Evolutionary conservation across 179 eudicot genomes (phyloP), one percentile per base, ranked within the genome.

Genomic region (Pouteria campechiana): DNA sequence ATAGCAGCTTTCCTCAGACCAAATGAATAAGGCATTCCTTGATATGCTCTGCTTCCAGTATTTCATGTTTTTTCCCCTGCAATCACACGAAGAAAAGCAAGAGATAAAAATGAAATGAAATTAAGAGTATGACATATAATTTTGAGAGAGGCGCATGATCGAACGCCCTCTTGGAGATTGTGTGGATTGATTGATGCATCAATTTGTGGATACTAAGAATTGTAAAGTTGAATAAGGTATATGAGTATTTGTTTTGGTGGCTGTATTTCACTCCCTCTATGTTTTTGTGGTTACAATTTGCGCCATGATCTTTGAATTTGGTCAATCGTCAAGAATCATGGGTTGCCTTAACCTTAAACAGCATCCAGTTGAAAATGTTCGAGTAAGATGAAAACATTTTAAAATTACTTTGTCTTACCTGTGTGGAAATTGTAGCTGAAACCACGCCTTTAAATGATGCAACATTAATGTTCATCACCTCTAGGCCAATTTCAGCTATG

Each of bases 381-480:
- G 3, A 4, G 27, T 11, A 25, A 3, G 21, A 32, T 27, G 17
- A n/a, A n/a, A n/a, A n/a, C n/a, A n/a, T 43, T 15, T 2, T 2
- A 13, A 29, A 21, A 14, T 9, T 10, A 16, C 11, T 12, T 54
- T 72, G 81, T 95, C 95, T 90, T 81, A 4, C 85, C 93, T 27
- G 67, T 74, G 75, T 85, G 77, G 46, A 90, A 74, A 49, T 67
- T 76, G n/a, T n/a, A n/a, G n/a, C n/a, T 23, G 93, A 82, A 16
- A 86, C 87, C 2, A 90, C 69, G 35, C 83, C 68, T 5, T 66
- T 68, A 70, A 70, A 76, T 44, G 90, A 81, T 10, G 93, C 81
- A 27, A 78, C 78, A 49, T 86, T 90, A 31, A 81, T 90, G 49
- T 71, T 81, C 4, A 72, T 84, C 13, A 86, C 84, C 61, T 90